These are phyloP conservation scores for Chaetomiaceae sp. DNA, from an alignment of 2,329 filamentous ascomycete species.

Conservation along the genomic window DNA sequence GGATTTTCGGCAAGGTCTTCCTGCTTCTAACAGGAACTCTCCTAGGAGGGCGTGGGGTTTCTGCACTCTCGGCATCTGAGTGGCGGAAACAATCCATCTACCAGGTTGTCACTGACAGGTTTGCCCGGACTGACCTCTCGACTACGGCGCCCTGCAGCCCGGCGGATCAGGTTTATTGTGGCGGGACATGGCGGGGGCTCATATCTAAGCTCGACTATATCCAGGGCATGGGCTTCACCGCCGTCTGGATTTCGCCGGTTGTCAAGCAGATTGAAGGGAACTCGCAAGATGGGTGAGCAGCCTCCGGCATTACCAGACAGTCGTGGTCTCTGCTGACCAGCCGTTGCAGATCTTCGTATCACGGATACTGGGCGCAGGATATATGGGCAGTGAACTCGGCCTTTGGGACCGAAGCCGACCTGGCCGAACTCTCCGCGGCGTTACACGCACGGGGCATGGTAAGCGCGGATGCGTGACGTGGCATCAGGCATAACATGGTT, in stretches of 20 bases:
- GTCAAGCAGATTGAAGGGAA: constrained; percentile 38
- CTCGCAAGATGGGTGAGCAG: constrained; percentile 36
- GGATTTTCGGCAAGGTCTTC: background rate
- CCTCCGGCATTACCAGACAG: background rate
- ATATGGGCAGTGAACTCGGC: constrained; percentile 46
- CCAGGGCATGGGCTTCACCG: constrained; percentile 39
- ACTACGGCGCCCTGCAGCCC: constrained; percentile 34
- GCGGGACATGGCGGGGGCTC: constrained; percentile 45
- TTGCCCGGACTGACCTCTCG: constrained; percentile 37
- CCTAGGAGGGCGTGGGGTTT: background rate
- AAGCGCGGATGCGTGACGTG: background rate
- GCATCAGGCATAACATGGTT: background rate
- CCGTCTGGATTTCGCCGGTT: constrained; percentile 46
- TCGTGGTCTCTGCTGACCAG: background rate
- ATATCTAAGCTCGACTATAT: constrained; percentile 47
- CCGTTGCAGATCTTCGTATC: constrained; percentile 36
- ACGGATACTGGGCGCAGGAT: constrained; percentile 51
- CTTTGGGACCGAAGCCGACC: constrained; percentile 47
- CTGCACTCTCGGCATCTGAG: constrained; percentile 20
- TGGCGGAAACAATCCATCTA: constrained; percentile 40
- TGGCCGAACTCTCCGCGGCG: constrained; percentile 45
- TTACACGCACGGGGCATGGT: constrained; percentile 53
- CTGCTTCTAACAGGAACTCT: constrained; percentile 8
- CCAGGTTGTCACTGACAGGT: constrained; percentile 43
- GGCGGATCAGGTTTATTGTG: constrained; percentile 39